Evolutionary conservation across 257 asterid species (phyloP).

Genomic region (Solanum chmielewskii): DNA sequence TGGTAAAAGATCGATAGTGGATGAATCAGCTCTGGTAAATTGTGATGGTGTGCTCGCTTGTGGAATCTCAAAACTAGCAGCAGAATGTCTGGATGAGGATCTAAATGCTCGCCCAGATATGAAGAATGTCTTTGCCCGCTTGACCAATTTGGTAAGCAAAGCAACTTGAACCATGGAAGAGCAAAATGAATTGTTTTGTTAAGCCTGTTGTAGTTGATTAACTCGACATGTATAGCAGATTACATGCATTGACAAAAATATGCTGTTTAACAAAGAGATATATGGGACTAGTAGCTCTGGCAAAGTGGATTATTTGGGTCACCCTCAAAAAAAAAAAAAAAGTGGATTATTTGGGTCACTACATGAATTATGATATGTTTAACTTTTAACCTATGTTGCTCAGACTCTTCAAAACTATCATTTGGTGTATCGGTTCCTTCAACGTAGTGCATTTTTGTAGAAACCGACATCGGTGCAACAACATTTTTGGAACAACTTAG

Average conservation of each 20-base stretch:
- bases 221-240: background rate
- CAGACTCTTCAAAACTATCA: background rate
- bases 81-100: background rate
- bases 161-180: background rate
- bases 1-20: background rate
- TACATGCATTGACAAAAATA: background rate
- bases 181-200: background rate
- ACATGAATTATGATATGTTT: background rate
- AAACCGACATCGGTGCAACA: background rate
- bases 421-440: background rate
- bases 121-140: background rate
- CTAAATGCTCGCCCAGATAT: background rate
- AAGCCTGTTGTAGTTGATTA: background rate
- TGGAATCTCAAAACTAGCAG: background rate
- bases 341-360: background rate
- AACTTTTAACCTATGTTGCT: background rate
- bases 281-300: background rate
- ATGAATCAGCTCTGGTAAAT: background rate
- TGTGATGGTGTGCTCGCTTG: background rate
- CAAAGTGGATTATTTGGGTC: background rate
- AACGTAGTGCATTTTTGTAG: background rate
- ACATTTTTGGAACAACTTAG: background rate
- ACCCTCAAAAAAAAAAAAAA: background rate
- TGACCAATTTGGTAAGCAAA: background rate
- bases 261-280: background rate